These are phyloP conservation scores for Dipsacomyces acuminosporus DNA, from an alignment of 371 early-diverging fungal genomes.

Conservation along the genomic window DNA sequence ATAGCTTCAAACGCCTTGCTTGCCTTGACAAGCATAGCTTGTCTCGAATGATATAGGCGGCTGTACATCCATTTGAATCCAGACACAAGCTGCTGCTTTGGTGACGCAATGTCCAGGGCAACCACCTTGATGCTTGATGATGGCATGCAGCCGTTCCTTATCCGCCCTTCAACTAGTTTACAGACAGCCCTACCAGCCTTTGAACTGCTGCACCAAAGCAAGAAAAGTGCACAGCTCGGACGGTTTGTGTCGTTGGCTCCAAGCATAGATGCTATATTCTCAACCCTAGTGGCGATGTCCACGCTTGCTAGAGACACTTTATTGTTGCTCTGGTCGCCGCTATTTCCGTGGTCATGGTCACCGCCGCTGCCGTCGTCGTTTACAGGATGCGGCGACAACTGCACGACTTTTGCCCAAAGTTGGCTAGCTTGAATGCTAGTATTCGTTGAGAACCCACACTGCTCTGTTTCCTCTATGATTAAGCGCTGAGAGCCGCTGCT, in stretches of 20 bases:
- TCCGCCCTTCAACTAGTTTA: constrained; percentile 10
- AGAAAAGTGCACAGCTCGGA: constrained; percentile 5
- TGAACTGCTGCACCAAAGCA: constrained; percentile 28
- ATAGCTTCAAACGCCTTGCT: constrained; percentile 16
- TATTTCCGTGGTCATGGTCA: neutral
- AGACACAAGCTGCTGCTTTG: constrained; percentile 25
- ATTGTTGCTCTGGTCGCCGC: no score
- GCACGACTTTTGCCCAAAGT: constrained; percentile 11
- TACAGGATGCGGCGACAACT: constrained; percentile 20
- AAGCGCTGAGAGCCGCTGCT: neutral
- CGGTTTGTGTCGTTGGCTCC: no score
- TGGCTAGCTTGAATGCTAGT: no score
- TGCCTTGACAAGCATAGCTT: constrained; percentile 8
- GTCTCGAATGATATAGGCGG: constrained; percentile 10
- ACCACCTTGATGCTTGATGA: constrained; percentile 1
- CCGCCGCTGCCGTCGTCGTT: constrained; percentile 6
- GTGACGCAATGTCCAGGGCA: constrained; percentile 13
- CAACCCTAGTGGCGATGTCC: constrained; percentile 5
- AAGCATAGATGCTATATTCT: no score
- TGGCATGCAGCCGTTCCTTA: constrained; percentile 6
- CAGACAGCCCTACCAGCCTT: constrained; percentile 7
- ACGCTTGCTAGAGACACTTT: no score
- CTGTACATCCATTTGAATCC: constrained; percentile 27
- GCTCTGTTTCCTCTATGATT: no score
- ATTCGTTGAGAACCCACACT: no score